Percentiles rank a stretch among this genome's conserved stretches.
These are phyloP conservation scores for Eutrema heterophyllum DNA, from an alignment of 345 rosid genomes.

Conservation along the genomic window DNA sequence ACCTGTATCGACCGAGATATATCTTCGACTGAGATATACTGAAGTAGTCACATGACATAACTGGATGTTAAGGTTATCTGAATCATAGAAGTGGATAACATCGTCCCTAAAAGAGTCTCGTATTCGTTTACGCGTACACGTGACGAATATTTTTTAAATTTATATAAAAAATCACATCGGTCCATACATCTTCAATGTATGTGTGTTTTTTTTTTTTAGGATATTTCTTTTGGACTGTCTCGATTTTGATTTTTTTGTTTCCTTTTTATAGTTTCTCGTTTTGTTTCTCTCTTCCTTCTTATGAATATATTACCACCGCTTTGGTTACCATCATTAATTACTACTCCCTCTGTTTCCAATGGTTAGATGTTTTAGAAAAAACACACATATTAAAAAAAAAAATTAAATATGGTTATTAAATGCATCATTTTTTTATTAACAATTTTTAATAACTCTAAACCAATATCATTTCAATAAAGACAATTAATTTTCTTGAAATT, in stretches of 20 bases:
- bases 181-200: not conserved
- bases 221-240: not conserved
- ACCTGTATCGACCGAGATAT: not conserved
- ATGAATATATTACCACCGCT: not conserved
- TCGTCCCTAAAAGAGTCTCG: not conserved
- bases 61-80: not conserved
- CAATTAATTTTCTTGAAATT: too few species aligned
- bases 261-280: too few species aligned
- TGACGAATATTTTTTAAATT: not conserved
- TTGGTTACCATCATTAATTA: not conserved
- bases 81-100: constrained; percentile 4
- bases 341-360: too few species aligned
- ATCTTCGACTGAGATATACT: not conserved
- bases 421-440: too few species aligned
- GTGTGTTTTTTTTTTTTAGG: not conserved
- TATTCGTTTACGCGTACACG: constrained; percentile 1
- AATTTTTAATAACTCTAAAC: too few species aligned
- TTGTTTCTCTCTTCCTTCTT: not conserved
- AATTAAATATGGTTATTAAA: too few species aligned
- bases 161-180: not conserved
- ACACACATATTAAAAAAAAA: too few species aligned
- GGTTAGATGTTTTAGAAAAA: too few species aligned
- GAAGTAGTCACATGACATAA: not conserved
- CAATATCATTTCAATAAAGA: too few species aligned
- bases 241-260: not conserved